phyloP scores from a whole-genome alignment of 768 basidiomycete species.

The Sporobolomyces roseus region DNA sequence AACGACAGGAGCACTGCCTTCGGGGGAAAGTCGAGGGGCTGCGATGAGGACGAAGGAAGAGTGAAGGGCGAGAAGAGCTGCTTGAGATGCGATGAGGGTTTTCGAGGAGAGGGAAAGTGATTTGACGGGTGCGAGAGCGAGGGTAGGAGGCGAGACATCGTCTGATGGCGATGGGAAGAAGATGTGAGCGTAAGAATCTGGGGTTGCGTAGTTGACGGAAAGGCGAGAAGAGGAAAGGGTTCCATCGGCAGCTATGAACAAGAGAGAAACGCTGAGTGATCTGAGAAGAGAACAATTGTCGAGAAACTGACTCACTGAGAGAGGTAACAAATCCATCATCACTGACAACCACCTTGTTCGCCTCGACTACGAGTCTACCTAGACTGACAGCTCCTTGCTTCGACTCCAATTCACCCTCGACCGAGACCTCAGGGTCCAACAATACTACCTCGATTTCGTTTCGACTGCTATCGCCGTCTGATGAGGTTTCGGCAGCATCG shows the following conservation, averaged over 20 bases:
- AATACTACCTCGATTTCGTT: constrained; percentile 36
- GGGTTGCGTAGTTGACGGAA: not conserved
- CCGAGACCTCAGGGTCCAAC: constrained; percentile 22
- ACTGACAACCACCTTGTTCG: constrained; percentile 35
- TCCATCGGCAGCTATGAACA: constrained; percentile 20
- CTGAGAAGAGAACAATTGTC: not conserved
- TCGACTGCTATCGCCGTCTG: not conserved
- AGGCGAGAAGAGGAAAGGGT: constrained; percentile 33
- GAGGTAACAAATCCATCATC: constrained; percentile 36
- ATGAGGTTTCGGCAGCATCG: constrained; percentile 20
- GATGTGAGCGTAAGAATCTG: constrained; percentile 16
- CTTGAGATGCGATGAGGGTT: not conserved
- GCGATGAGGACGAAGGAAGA: constrained; percentile 38
- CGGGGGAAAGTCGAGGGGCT: not conserved
- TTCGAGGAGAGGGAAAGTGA: constrained; percentile 25
- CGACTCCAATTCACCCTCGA: constrained; percentile 20
- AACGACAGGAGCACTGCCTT: constrained; percentile 7
- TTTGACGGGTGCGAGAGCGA: constrained; percentile 21
- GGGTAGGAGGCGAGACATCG: not conserved
- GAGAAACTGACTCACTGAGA: constrained; percentile 8
- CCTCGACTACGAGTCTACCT: constrained; percentile 23
- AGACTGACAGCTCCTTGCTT: constrained; percentile 22
- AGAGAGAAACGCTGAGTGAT: not conserved
- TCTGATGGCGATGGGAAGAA: constrained; percentile 12
- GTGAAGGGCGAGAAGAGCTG: constrained; percentile 35